Percentiles rank a stretch among this genome's conserved stretches.
Conservation (phyloP, 2,329 filamentous ascomycete species). For the Botrytis galanthina region DNA sequence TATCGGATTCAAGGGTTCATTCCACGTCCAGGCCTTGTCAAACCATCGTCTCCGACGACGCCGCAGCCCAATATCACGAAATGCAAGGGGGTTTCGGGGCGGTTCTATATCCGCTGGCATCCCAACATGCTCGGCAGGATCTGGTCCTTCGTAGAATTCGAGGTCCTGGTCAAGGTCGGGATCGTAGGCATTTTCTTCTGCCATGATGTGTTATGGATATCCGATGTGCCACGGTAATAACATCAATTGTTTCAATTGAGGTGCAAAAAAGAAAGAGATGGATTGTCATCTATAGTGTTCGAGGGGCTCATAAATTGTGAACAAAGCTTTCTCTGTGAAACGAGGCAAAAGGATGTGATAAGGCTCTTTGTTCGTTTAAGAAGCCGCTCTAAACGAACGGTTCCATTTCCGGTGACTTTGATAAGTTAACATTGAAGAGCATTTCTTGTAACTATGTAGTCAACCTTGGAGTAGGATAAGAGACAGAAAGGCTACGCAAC, state of each 20-base stretch:
- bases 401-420: not conserved
- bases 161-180: not conserved
- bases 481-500: not conserved
- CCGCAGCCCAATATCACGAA: not conserved
- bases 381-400: not conserved
- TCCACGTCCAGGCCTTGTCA: not conserved
- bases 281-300: not conserved
- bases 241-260: not conserved
- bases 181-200: not conserved
- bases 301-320: not conserved
- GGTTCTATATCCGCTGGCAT: not conserved
- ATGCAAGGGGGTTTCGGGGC: not conserved
- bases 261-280: not conserved
- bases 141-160: not conserved
- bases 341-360: not conserved
- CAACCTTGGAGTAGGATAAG: not conserved
- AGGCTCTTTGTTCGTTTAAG: not conserved
- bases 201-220: not conserved
- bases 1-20: not conserved
- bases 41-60: not conserved
- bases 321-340: not conserved
- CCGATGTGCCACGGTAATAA: no score
- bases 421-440: not conserved
- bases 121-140: not conserved
- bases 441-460: not conserved